These are phyloP conservation scores for Herpomyces periplanetae DNA, from an alignment of 2,329 filamentous ascomycete genomes.

Conservation along the genomic window DNA sequence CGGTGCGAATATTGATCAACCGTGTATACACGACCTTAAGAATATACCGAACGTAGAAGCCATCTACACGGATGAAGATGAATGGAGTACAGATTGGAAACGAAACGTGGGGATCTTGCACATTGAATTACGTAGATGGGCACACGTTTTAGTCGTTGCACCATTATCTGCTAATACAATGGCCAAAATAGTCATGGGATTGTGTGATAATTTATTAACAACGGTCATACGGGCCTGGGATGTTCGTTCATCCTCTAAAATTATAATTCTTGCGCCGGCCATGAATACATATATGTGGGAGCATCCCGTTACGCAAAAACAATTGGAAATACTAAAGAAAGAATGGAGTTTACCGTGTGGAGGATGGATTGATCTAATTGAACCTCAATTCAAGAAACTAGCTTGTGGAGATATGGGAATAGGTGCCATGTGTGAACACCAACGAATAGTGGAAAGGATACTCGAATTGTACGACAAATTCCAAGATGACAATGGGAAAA, in stretches of 20 bases:
- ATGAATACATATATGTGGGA: constrained; percentile 81
- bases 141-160: constrained; percentile 35
- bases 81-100: constrained; percentile 45
- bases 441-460: constrained; percentile 18
- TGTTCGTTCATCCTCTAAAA: constrained; percentile 5
- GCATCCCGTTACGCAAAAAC: constrained; percentile 36
- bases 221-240: constrained; percentile 65
- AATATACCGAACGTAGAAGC: constrained; percentile 30
- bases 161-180: constrained; percentile 51
- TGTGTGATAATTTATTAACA: constrained; percentile 31
- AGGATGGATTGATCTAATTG: constrained; percentile 24
- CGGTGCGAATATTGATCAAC: constrained; percentile 38
- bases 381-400: constrained; percentile 30
- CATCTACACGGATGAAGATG: constrained; percentile 45
- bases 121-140: constrained; percentile 53
- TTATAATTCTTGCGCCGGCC: constrained; percentile 17
- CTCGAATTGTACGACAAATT: constrained; percentile 1
- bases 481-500: background rate
- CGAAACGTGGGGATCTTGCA: constrained; percentile 47
- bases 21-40: constrained; percentile 18
- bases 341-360: constrained; percentile 21
- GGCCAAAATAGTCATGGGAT: constrained; percentile 39
- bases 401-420: constrained; percentile 52
- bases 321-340: constrained; percentile 24
- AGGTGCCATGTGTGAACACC: constrained; percentile 53